Conservation (phyloP, 441 rosid species). For the Corymbia citriodora region DNA sequence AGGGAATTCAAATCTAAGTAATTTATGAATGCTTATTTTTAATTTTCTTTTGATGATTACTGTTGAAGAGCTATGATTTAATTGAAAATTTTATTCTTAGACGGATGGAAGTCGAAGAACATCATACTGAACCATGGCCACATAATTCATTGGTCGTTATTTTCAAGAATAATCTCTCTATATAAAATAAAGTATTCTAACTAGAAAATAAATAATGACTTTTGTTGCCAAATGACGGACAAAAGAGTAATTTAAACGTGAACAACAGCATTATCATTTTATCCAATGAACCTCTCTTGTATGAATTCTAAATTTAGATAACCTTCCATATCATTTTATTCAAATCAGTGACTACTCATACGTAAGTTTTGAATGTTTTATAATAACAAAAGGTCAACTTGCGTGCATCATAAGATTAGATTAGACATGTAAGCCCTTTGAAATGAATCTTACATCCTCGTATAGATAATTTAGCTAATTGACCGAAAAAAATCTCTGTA, state of each 20-base stretch:
- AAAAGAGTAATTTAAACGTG: too few species aligned
- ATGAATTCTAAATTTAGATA: too few species aligned
- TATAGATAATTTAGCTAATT: background rate
- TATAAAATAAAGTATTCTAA: too few species aligned
- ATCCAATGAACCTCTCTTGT: background rate
- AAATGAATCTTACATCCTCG: background rate
- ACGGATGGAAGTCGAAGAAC: background rate
- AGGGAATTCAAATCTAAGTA: background rate
- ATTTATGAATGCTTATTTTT: too few species aligned
- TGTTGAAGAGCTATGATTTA: too few species aligned
- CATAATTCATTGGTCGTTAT: background rate
- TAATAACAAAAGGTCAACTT: background rate
- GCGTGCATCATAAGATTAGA: background rate
- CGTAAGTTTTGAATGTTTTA: background rate
- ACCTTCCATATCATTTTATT: rapidly evolving
- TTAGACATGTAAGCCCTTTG: background rate
- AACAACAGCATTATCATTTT: background rate
- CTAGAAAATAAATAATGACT: too few species aligned
- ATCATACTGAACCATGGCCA: rapidly evolving
- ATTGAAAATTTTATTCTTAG: too few species aligned
- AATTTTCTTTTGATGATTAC: too few species aligned
- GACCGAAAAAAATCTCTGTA: background rate
- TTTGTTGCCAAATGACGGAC: background rate
- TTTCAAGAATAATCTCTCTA: background rate
- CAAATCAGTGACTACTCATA: rapidly evolving